These are phyloP conservation scores for Hemisphaericaspora subhashii DNA, from an alignment of 1,139 yeast species.

Conservation along the genomic window DNA sequence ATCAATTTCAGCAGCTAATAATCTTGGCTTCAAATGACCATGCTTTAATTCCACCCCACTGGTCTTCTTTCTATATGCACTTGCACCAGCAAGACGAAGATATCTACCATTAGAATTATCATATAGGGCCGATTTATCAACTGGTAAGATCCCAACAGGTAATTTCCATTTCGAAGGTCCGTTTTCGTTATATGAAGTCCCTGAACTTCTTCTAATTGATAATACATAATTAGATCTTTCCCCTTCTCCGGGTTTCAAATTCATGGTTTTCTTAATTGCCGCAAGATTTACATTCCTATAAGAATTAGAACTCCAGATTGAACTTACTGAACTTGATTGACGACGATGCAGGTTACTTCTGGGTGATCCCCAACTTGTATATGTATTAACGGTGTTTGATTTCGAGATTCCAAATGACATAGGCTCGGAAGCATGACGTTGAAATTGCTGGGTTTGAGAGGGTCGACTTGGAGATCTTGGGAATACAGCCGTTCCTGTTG, in stretches of 20 bases:
- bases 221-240: conserved; percentile 57
- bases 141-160: conserved; percentile 62
- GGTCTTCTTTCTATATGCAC: conserved; percentile 25
- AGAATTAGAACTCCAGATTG: conserved; percentile 37
- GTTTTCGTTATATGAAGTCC: conserved; percentile 56
- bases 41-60: conserved; percentile 69
- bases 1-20: conserved; percentile 76
- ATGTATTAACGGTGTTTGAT: not conserved
- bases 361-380: conserved; percentile 3
- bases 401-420: not conserved
- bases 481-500: conserved; percentile 1
- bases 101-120: conserved; percentile 32
- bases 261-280: conserved; percentile 36
- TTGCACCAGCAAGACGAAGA: conserved; percentile 29
- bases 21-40: conserved; percentile 71
- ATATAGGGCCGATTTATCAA: conserved; percentile 32
- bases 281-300: conserved; percentile 40
- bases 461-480: conserved; percentile 1
- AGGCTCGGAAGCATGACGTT: conserved; percentile 1
- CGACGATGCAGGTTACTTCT: conserved; percentile 17
- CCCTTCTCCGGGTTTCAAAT: conserved; percentile 50
- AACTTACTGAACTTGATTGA: conserved; percentile 36
- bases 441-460: not conserved
- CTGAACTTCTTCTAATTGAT: conserved; percentile 50
- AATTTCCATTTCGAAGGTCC: conserved; percentile 60